Evolutionary conservation across 495 filamentous ascomycete species (phyloP).

Genomic region (Lophiostoma macrostomum): DNA sequence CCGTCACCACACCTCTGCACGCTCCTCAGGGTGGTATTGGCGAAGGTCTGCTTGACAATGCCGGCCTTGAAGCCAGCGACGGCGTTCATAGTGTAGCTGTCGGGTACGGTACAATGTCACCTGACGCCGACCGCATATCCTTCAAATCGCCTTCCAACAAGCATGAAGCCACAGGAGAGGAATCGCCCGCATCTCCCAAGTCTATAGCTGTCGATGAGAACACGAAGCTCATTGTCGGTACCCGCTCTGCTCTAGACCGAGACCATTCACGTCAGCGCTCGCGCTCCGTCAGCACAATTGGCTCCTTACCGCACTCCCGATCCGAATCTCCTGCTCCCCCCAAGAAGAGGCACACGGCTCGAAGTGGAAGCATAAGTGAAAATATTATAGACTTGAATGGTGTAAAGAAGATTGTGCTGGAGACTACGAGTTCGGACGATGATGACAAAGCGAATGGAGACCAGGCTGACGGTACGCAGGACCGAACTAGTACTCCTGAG

Average conservation of each 20-base stretch:
- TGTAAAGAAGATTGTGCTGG: constrained; percentile 73
- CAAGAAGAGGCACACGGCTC: constrained; percentile 52
- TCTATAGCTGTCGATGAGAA: constrained; percentile 7
- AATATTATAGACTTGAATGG: no score
- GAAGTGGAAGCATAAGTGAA: constrained; percentile 86
- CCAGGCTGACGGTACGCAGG: constrained; percentile 3
- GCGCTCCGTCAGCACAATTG: constrained; percentile 24
- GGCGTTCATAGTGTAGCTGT: constrained; percentile 64
- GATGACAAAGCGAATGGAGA: constrained; percentile 10
- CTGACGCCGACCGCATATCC: constrained; percentile 34
- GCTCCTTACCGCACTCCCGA: constrained; percentile 24
- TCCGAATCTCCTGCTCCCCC: constrained; percentile 13
- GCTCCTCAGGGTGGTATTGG: constrained; percentile 50
- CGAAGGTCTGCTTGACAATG: constrained; percentile 50
- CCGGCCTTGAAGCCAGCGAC: constrained; percentile 60
- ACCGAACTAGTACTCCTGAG: neutral
- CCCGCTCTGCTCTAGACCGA: neutral
- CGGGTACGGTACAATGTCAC: constrained; percentile 59
- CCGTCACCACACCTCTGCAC: constrained; percentile 15
- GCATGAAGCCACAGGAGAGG: neutral
- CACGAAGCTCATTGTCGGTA: constrained; percentile 13
- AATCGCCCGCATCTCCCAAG: constrained; percentile 18
- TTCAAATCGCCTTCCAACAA: neutral
- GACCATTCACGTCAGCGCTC: neutral
- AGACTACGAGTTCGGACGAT: constrained; percentile 59